Conservation (phyloP, 176 grass and related monocot genomes). For the Ampelocalamus luodianensis region DNA sequence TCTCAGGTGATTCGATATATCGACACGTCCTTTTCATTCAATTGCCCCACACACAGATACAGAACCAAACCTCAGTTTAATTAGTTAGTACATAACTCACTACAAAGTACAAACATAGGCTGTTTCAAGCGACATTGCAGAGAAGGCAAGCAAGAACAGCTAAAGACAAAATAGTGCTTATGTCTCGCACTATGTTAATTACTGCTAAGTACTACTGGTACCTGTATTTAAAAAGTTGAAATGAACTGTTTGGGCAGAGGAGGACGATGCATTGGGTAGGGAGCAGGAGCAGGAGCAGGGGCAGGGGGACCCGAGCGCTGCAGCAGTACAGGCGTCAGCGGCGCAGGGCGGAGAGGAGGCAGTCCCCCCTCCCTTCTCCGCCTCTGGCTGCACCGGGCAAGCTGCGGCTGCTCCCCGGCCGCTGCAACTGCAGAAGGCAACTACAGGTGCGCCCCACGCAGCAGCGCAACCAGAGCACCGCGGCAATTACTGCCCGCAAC, state of each 20-base stretch:
- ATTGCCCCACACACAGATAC: not conserved
- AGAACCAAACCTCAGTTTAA: not conserved
- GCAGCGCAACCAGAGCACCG: not conserved
- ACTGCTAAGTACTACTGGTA: not conserved
- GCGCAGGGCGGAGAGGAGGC: not conserved
- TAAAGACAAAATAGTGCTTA: constrained; percentile 22
- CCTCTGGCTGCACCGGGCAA: not conserved
- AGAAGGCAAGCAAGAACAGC: constrained; percentile 37
- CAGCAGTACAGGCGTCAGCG: constrained; percentile 36
- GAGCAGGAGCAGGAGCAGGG: constrained; percentile 19
- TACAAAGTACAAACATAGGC: not conserved
- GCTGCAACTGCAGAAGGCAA: constrained; percentile 43
- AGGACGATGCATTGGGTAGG: constrained; percentile 45
- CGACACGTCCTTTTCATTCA: constrained; percentile 14
- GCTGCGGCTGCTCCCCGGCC: constrained; percentile 13
- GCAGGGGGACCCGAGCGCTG: not conserved
- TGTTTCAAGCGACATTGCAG: not conserved
- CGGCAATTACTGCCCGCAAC: not conserved
- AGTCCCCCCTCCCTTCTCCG: not conserved
- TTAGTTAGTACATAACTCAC: not conserved
- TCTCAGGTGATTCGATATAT: constrained; percentile 59
- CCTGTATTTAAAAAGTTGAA: not conserved
- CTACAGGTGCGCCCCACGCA: constrained; percentile 13
- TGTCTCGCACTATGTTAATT: not conserved
- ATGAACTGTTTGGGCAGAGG: constrained; percentile 35